phyloP scores from a whole-genome alignment of 306 rosid genomes.

The Trichosanthes cucumerina region DNA sequence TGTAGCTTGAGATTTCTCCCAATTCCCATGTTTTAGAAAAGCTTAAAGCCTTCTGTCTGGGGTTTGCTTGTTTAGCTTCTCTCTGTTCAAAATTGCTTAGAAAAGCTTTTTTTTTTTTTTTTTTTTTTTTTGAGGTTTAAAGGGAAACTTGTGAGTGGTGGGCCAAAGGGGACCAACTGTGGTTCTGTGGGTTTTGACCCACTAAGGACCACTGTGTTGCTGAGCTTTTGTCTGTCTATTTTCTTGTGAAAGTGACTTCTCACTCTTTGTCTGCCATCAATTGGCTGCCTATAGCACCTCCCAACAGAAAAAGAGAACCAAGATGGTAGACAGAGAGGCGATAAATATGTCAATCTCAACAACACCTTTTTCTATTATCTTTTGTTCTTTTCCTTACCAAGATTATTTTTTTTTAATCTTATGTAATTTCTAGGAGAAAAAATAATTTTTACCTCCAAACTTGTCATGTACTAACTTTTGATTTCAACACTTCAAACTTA shows the following conservation, averaged over 20 bases:
- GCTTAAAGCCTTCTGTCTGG: background rate
- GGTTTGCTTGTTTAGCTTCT: background rate
- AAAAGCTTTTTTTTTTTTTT: background rate
- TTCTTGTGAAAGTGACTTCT: background rate
- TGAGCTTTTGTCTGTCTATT: background rate
- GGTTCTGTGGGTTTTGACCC: background rate
- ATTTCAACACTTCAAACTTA: too few species aligned
- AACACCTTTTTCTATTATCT: background rate
- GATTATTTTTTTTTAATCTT: background rate
- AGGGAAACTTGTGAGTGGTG: background rate
- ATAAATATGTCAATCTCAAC: background rate
- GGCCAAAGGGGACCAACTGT: background rate
- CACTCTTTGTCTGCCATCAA: background rate
- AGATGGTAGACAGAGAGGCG: background rate
- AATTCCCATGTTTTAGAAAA: background rate
- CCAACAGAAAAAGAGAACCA: background rate
- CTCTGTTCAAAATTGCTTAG: background rate
- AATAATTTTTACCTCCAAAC: too few species aligned
- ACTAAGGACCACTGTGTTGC: background rate
- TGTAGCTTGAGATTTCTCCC: background rate
- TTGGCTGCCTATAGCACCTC: background rate
- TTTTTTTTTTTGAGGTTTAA: background rate
- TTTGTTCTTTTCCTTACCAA: background rate
- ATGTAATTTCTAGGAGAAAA: background rate
- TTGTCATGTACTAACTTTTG: too few species aligned